Evolutionary conservation across 1,139 yeast species (phyloP), one percentile per base, ranked within the genome.

Genomic region (Yamadazyma atlantica): DNA sequence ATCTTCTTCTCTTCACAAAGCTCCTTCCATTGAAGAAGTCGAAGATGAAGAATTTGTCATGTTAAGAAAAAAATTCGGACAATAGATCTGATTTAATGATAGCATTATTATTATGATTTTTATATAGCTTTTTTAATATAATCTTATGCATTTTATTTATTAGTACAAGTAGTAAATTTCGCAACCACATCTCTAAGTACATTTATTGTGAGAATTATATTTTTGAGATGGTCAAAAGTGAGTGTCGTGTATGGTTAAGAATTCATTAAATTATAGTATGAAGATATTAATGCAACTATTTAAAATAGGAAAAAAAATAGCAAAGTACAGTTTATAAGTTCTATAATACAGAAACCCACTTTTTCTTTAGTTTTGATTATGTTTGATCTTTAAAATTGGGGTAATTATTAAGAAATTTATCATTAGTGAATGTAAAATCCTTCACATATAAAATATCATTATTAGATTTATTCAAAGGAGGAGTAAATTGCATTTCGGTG

Each of bases 401-500:
- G 32, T 48, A 46, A 29, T 37, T 35, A 27, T 48, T 43, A 39
- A 70, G 50, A 43, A 61, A 68, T 31, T 62, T 64, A 35, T 70
- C 72, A 50, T 70, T 68, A 2, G 70, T 70, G 47, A 62, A 71
- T 1, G 74, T 64, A 40, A 71, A 71, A 13, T 71, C 75, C 30
- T 66, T 62, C 21, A 71, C 66, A 45, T 69, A 68, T 37, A 71
- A 54, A 25, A 69, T 60, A 39, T 69, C 72, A 29, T 52, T 42
- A 35, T 44, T 46, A 3, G 26, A 34, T 25, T 40, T 42, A 29
- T 38, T 40, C 18, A 34, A 13, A 16, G 69, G 73, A 2, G 76
- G 77, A 1, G 75, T 68, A 45, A 71, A 64, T 2, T 66, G 55
- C 86, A 89, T 80, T n/a, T 77, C 80, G 0, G 97, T 90, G 61